These are phyloP conservation scores for Fraxinus anomala DNA, from an alignment of 257 asterid genomes.

Conservation along the genomic window DNA sequence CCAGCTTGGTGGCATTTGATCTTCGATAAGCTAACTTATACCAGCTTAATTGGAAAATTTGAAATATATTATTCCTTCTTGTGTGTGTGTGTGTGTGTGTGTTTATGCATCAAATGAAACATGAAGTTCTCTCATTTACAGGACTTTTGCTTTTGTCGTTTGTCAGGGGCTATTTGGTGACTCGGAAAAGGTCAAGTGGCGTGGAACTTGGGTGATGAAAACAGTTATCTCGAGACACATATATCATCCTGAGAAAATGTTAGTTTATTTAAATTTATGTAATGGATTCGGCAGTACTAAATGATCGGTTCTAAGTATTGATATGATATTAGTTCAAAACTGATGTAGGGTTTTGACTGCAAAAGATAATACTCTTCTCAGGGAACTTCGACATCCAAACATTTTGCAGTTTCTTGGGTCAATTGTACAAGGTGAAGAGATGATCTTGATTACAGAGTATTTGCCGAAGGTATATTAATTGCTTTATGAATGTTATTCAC, in stretches of 20 bases:
- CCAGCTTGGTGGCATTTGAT: background rate
- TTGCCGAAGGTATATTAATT: slow-evolving; percentile 49
- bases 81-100: no score
- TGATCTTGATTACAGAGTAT: slow-evolving; percentile 61
- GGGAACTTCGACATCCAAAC: slow-evolving; percentile 68
- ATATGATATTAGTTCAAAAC: slow-evolving; percentile 6
- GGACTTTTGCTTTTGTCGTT: background rate
- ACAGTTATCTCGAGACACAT: slow-evolving; percentile 50
- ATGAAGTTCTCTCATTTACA: background rate
- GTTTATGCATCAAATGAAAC: background rate
- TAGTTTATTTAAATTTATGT: slow-evolving; percentile 5
- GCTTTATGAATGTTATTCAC: background rate
- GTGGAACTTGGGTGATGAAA: slow-evolving; percentile 68
- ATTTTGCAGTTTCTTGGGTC: slow-evolving; percentile 72
- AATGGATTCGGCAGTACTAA: background rate
- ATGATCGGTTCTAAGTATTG: background rate
- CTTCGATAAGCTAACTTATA: background rate
- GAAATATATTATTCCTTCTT: background rate
- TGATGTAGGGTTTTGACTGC: slow-evolving; percentile 55
- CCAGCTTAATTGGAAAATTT: background rate
- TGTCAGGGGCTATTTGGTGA: slow-evolving; percentile 50
- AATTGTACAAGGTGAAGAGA: slow-evolving; percentile 60
- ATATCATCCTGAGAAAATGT: slow-evolving; percentile 39
- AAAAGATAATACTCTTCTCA: slow-evolving; percentile 51
- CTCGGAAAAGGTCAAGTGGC: slow-evolving; percentile 63